Base-by-base conservation (phyloP, 306 rosid genomes). In the Mimosa pudica region DNA sequence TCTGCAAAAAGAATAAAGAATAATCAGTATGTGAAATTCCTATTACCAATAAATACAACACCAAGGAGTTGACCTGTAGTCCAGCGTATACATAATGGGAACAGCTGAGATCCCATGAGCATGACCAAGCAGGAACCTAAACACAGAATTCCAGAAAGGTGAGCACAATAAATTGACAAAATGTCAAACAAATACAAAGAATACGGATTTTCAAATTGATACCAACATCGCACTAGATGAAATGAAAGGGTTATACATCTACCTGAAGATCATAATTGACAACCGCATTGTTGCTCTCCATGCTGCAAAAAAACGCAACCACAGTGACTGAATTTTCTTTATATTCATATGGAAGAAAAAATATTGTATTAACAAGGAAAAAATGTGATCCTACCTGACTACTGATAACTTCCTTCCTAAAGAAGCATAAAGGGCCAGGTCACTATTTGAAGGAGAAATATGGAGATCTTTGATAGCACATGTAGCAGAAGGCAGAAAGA, bases 121-220 rank as follows among this genome's bases (percentile, higher is more conserved):
- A 95, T 36, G 99, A 88, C 97, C 99, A 91, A 79, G 98, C 97
- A 79, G 97, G 88, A 80, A 60, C 84, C 98, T 92, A 82, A 38
- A 70, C 84, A 87, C 65, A 84, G 17, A 62, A 85, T 63, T 82
- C 68, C 48, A 72, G 68, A 62, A 76, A 76, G 81, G 71, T 75
- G 64, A 87, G 41, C 49, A 69, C 10, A 5, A 41, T 58, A 17
- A 71, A 17, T 38, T 45, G 20, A 35, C 46, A 64, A 38, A 12
- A 62, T 32, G 9, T 62, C 10, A 62, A 11, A 68, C 77, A 71
- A 14, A 8, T 64, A 55, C 58, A 82, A 45, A 62, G 45, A 24
- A 55, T 63, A 46, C 8, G 70, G 38, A 47, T 62, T 14, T 30
- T 42, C 51, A 52, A 57, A 73, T 75, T 52, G 52, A 18, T 73